These are phyloP conservation scores for Trichoderma gamsii DNA, from an alignment of 495 filamentous ascomycete genomes.

Conservation along the genomic window DNA sequence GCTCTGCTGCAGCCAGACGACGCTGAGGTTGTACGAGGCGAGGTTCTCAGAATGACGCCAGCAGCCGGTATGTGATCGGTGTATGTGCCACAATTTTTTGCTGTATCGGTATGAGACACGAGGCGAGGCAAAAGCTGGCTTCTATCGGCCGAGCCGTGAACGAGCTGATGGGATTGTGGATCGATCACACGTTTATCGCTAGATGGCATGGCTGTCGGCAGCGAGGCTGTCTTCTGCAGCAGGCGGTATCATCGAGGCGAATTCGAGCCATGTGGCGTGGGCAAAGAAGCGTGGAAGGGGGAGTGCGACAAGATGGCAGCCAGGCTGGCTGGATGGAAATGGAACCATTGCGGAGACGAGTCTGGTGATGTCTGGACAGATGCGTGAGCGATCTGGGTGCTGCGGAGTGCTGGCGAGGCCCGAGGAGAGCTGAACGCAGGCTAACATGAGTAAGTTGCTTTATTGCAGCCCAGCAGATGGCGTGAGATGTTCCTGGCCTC, in stretches of 20 bases:
- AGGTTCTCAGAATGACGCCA: neutral
- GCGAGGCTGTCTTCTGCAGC: too few relatives aligned
- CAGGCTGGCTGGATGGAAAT: neutral
- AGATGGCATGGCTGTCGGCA: neutral
- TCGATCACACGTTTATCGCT: neutral
- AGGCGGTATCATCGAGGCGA: neutral
- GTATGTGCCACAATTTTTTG: neutral
- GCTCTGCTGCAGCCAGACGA: neutral
- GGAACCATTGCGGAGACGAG: conserved; percentile 1
- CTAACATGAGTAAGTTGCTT: too few relatives aligned
- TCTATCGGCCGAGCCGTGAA: neutral
- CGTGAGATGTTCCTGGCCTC: too few relatives aligned
- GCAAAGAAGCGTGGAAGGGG: neutral
- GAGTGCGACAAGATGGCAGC: neutral
- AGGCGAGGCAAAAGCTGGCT: neutral
- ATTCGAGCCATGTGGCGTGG: conserved; percentile 6
- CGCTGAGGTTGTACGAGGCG: neutral
- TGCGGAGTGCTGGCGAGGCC: neutral
- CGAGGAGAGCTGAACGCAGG: neutral
- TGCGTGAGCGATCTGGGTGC: neutral
- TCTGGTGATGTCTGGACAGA: conserved; percentile 3
- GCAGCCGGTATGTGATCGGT: neutral
- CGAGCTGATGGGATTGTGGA: neutral
- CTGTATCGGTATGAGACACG: too few relatives aligned
- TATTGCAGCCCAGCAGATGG: too few relatives aligned